Evolutionary conservation across 495 filamentous ascomycete species (phyloP).

Genomic region (Astrothelium subdiscretum): DNA sequence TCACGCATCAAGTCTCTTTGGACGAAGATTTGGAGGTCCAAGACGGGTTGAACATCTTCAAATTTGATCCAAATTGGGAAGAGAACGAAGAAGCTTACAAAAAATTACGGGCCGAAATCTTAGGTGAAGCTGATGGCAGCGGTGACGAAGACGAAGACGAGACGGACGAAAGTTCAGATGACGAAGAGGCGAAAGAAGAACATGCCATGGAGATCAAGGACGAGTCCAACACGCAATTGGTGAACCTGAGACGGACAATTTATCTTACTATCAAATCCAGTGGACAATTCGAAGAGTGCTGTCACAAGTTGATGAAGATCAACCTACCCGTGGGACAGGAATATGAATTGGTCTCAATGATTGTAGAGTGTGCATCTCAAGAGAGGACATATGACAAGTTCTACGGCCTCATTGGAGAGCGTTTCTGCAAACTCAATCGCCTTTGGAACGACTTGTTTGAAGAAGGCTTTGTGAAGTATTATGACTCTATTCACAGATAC

Average conservation of each 20-base stretch:
- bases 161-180: slow-evolving; percentile 61
- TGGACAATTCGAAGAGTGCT: slow-evolving; percentile 88
- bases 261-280: slow-evolving; percentile 96
- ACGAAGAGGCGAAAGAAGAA: slow-evolving; percentile 68
- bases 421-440: slow-evolving; percentile 89
- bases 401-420: slow-evolving; percentile 85
- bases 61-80: slow-evolving; percentile 81
- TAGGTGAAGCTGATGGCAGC: slow-evolving; percentile 78
- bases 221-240: slow-evolving; percentile 87
- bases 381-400: slow-evolving; percentile 95
- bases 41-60: slow-evolving; percentile 88
- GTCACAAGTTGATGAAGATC: slow-evolving; percentile 64
- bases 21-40: slow-evolving; percentile 67
- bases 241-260: slow-evolving; percentile 85
- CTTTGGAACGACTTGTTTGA: slow-evolving; percentile 91
- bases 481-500: slow-evolving; percentile 93
- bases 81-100: slow-evolving; percentile 84
- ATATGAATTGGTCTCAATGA: slow-evolving; percentile 84
- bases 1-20: slow-evolving; percentile 70
- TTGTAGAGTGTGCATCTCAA: slow-evolving; percentile 91
- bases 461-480: slow-evolving; percentile 78
- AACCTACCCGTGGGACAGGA: slow-evolving; percentile 81
- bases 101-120: slow-evolving; percentile 80
- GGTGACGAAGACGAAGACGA: slow-evolving; percentile 58
- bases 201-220: slow-evolving; percentile 87